Conservation (phyloP, 192 early-diverging fungal species). For the Backusella macrospora region DNA sequence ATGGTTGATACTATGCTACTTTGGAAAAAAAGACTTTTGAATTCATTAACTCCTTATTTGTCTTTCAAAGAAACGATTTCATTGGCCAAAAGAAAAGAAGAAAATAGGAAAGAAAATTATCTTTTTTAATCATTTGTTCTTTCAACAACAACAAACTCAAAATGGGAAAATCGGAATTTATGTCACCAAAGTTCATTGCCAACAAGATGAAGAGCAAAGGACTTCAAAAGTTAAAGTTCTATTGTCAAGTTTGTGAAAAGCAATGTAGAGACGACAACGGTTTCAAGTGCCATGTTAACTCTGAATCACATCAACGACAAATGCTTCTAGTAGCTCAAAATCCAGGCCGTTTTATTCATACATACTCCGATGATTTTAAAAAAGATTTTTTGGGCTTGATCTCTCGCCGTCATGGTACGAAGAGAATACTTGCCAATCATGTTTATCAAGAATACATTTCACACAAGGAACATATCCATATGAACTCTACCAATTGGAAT, state of each 20-base stretch:
- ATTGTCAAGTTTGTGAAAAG: constrained; percentile 94
- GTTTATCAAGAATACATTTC: constrained; percentile 97
- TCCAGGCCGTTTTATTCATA: constrained; percentile 72
- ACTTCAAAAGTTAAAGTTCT: constrained; percentile 86
- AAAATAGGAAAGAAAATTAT: background rate
- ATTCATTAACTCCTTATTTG: background rate
- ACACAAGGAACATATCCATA: constrained; percentile 90
- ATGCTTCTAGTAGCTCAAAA: constrained; percentile 87
- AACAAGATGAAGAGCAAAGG: constrained; percentile 92
- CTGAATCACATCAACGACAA: constrained; percentile 90
- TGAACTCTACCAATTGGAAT: constrained; percentile 95
- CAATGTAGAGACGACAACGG: constrained; percentile 94
- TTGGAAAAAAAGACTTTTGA: background rate
- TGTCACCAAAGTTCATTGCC: constrained; percentile 85
- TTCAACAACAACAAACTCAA: constrained; percentile 5
- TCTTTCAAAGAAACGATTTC: background rate
- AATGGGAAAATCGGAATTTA: constrained; percentile 53
- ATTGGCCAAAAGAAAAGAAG: background rate
- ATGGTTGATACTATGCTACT: too few relatives aligned
- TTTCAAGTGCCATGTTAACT: constrained; percentile 90
- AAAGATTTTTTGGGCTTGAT: constrained; percentile 83
- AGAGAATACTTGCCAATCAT: constrained; percentile 86
- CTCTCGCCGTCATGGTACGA: constrained; percentile 78
- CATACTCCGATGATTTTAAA: constrained; percentile 83
- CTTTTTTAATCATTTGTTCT: background rate